These are phyloP conservation scores for Cytospora schulzeri DNA, from an alignment of 2,329 filamentous ascomycete genomes.

Conservation along the genomic window DNA sequence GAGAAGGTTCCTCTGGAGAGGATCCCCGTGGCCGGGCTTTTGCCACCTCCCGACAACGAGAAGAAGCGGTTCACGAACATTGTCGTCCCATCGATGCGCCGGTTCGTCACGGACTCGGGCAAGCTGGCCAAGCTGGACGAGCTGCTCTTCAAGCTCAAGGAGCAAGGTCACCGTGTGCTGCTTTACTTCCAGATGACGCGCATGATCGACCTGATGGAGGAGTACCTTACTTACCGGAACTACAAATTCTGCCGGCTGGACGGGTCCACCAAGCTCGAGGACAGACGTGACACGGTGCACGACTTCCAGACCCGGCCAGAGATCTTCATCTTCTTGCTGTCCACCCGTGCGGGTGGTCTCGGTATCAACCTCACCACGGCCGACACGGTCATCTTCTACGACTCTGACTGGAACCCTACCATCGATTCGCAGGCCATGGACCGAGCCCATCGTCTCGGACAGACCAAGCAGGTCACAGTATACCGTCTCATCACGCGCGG, in stretches of 20 bases:
- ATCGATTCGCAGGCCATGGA: conserved; percentile 99
- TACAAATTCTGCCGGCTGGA: conserved; percentile 98
- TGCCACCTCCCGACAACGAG: conserved; percentile 78
- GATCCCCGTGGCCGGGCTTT: conserved; percentile 65
- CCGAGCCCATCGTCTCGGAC: conserved; percentile 93
- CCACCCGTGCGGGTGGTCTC: conserved; percentile 93
- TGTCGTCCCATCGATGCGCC: conserved; percentile 90
- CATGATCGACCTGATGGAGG: conserved; percentile 99
- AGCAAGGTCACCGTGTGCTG: conserved; percentile 87
- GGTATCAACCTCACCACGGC: conserved; percentile 97
- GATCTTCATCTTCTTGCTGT: conserved; percentile 96
- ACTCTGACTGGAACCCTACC: conserved; percentile 98
- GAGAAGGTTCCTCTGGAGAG: conserved; percentile 67
- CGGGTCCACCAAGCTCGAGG: conserved; percentile 95
- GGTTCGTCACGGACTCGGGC: conserved; percentile 96
- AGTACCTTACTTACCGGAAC: conserved; percentile 97
- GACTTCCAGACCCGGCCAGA: conserved; percentile 95
- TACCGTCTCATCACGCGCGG: conserved; percentile 96
- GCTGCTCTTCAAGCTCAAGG: conserved; percentile 86
- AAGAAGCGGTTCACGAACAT: conserved; percentile 89
- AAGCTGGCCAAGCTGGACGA: conserved; percentile 92
- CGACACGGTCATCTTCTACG: conserved; percentile 99
- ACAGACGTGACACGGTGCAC: conserved; percentile 91
- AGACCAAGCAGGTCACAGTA: conserved; percentile 93
- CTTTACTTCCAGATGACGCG: conserved; percentile 99